A percentile compares a stretch with the other conserved stretches of the same genome.
Conservation (phyloP, 352 stramenopile genomes). For the Phytophthora aleatoria region DNA sequence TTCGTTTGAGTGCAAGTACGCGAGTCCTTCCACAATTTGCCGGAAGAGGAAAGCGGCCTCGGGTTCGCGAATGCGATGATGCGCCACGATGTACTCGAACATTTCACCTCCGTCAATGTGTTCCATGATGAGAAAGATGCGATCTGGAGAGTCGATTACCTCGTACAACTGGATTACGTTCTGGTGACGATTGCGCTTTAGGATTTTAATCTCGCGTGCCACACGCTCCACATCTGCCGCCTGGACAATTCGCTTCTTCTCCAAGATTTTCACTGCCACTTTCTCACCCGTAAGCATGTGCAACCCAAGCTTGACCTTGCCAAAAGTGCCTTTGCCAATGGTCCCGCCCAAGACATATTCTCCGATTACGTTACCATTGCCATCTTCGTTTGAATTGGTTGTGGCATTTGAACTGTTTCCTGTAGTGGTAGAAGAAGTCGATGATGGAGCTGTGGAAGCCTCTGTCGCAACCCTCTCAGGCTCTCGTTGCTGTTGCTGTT, state of each 20-base stretch:
- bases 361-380: slow-evolving; percentile 64
- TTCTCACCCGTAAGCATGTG: slow-evolving; percentile 92
- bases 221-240: slow-evolving; percentile 90
- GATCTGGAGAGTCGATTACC: slow-evolving; percentile 68
- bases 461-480: slow-evolving; percentile 24
- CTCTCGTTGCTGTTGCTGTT: slow-evolving; percentile 25
- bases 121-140: slow-evolving; percentile 95
- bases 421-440: background rate
- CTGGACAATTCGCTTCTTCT: slow-evolving; percentile 92
- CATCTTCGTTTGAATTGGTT: slow-evolving; percentile 16
- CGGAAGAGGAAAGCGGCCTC: slow-evolving; percentile 74
- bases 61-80: slow-evolving; percentile 83
- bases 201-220: slow-evolving; percentile 93
- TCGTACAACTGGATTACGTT: slow-evolving; percentile 89
- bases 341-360: slow-evolving; percentile 92
- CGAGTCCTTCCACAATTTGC: slow-evolving; percentile 91
- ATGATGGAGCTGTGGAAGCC: slow-evolving; percentile 1
- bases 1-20: slow-evolving; percentile 91
- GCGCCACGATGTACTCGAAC: slow-evolving; percentile 94
- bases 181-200: slow-evolving; percentile 89
- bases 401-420: slow-evolving; percentile 1
- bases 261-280: slow-evolving; percentile 93
- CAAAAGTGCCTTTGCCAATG: slow-evolving; percentile 94
- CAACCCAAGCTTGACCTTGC: slow-evolving; percentile 90
- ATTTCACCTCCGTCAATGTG: slow-evolving; percentile 91